phyloP scores from a whole-genome alignment of 1,284 basidiomycete species.

The Rhodotorula sp. region DNA sequence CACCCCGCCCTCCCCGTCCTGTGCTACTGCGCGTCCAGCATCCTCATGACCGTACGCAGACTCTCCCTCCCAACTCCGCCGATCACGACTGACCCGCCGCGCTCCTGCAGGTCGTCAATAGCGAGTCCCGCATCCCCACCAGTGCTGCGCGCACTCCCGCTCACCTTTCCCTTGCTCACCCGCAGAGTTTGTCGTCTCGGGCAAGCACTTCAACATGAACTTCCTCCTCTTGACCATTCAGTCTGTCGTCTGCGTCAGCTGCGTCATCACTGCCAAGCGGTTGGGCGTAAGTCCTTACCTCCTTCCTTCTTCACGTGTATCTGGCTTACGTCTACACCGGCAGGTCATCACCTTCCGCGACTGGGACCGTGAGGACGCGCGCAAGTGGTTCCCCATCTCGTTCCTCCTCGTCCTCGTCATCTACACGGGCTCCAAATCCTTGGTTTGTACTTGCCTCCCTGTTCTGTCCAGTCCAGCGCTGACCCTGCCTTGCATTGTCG shows the following conservation, averaged over 20 bases:
- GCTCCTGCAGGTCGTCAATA: slow-evolving; percentile 20
- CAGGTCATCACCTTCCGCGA: slow-evolving; percentile 80
- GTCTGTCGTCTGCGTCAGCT: slow-evolving; percentile 70
- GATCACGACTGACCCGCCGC: background rate
- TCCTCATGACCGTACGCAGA: slow-evolving; percentile 85
- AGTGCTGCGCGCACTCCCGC: too few species aligned
- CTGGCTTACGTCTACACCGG: background rate
- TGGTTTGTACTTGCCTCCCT: slow-evolving; percentile 59
- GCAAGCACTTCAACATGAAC: slow-evolving; percentile 92
- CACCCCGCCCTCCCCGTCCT: slow-evolving; percentile 70
- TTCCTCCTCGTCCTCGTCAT: slow-evolving; percentile 90
- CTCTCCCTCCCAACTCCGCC: background rate
- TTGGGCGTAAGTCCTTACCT: slow-evolving; percentile 55
- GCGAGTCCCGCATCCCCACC: background rate
- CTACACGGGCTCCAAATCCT: slow-evolving; percentile 95
- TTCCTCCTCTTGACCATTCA: slow-evolving; percentile 92
- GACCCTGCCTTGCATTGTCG: background rate
- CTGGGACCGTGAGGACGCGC: slow-evolving; percentile 82
- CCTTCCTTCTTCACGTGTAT: background rate
- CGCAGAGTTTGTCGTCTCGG: slow-evolving; percentile 87
- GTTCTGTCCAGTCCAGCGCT: background rate
- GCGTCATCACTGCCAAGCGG: slow-evolving; percentile 73
- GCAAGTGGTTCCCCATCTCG: slow-evolving; percentile 92
- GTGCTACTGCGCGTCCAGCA: slow-evolving; percentile 90
- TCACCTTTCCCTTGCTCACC: too few species aligned